These are phyloP conservation scores for Pichia californica DNA, from an alignment of 805 yeast species.

Conservation along the genomic window DNA sequence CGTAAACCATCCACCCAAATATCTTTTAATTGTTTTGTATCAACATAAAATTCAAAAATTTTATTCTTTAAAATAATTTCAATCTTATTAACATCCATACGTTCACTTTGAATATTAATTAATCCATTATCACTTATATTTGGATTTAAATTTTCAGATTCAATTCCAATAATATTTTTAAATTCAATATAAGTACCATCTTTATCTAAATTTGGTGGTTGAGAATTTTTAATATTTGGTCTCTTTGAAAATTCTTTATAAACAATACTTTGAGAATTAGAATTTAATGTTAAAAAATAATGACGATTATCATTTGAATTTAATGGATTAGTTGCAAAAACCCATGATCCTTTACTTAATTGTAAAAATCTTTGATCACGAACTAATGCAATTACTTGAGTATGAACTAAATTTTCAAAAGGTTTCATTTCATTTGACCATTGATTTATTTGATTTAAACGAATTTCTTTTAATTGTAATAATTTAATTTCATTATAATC, in stretches of 20 bases:
- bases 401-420: constrained; percentile 44
- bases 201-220: constrained; percentile 53
- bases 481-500: constrained; percentile 46
- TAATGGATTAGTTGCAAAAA: constrained; percentile 52
- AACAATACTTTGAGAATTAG: constrained; percentile 54
- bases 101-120: constrained; percentile 47
- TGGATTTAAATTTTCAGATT: constrained; percentile 37
- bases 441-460: constrained; percentile 27
- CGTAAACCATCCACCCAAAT: constrained; percentile 78
- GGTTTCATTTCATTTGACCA: constrained; percentile 43
- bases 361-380: constrained; percentile 68
- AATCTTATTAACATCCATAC: constrained; percentile 29
- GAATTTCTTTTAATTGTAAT: constrained; percentile 43
- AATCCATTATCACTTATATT: constrained; percentile 33
- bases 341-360: constrained; percentile 78
- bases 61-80: constrained; percentile 16
- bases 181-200: constrained; percentile 48
- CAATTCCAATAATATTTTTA: constrained; percentile 44
- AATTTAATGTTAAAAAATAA: constrained; percentile 57
- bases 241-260: constrained; percentile 53
- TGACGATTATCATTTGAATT: constrained; percentile 13
- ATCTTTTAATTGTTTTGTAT: constrained; percentile 58
- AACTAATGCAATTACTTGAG: constrained; percentile 64
- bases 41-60: constrained; percentile 58
- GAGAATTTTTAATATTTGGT: constrained; percentile 5